phyloP scores from a whole-genome alignment of 2,329 filamentous ascomycete species.

The Beauveria sp. region DNA sequence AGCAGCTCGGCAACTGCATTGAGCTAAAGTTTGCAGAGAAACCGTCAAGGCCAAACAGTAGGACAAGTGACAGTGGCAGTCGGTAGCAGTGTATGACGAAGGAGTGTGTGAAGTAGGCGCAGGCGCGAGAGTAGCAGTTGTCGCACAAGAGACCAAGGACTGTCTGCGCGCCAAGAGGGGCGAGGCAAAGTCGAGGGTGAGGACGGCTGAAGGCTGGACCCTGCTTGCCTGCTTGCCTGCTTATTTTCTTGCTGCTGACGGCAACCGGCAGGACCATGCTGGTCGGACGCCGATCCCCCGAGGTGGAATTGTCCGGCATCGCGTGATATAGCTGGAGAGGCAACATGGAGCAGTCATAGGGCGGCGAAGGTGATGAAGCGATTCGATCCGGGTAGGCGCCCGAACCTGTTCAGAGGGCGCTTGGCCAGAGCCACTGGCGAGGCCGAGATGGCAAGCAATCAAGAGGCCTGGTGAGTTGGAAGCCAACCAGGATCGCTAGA shows the following conservation, averaged over 20 bases:
- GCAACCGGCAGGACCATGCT: background rate
- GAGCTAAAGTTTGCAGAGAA: background rate
- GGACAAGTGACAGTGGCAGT: background rate
- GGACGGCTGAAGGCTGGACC: background rate
- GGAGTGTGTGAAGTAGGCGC: background rate
- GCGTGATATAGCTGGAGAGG: background rate
- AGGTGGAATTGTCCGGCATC: background rate
- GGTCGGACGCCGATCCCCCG: slow-evolving; percentile 6
- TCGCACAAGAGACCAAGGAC: background rate
- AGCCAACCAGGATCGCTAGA: background rate
- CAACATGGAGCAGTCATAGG: background rate
- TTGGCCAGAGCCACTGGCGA: background rate
- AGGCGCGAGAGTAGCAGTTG: background rate
- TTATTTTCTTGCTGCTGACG: background rate
- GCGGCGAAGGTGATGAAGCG: background rate
- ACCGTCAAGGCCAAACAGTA: background rate
- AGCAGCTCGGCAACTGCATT: background rate
- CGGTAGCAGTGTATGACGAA: background rate
- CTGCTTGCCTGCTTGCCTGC: background rate
- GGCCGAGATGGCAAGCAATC: background rate
- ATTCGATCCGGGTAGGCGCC: background rate
- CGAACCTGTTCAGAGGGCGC: background rate
- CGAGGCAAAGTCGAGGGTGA: background rate
- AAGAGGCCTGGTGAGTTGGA: background rate
- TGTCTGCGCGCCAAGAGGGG: too few relatives aligned